phyloP scores from a whole-genome alignment of 164 flowering plant species.

The Vitis amurensis region DNA sequence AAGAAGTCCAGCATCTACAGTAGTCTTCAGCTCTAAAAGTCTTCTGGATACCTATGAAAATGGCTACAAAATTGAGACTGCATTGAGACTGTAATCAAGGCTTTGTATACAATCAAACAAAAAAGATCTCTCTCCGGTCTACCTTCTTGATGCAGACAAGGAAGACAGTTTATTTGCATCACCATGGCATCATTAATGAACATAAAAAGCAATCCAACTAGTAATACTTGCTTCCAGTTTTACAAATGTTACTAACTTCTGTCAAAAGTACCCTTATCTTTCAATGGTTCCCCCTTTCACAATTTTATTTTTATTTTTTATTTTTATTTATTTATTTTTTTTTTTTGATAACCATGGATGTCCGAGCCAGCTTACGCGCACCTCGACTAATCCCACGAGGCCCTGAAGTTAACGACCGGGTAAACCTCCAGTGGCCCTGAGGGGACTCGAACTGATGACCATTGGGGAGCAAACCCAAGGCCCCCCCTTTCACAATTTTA shows the following conservation, averaged over 20 bases:
- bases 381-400: no score
- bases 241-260: neutral
- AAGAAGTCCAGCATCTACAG: conserved; percentile 69
- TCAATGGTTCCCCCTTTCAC: neutral
- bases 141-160: neutral
- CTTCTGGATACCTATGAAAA: conserved; percentile 66
- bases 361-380: no score
- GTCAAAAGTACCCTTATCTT: neutral
- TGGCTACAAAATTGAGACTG: neutral
- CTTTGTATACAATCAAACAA: neutral
- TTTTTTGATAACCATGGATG: no score
- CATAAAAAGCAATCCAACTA: neutral
- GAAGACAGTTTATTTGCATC: no score
- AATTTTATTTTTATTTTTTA: neutral
- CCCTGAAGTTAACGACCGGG: no score
- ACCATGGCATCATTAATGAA: no score
- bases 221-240: neutral
- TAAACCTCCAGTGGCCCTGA: no score
- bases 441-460: no score
- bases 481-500: neutral
- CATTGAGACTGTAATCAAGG: neutral
- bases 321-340: no score
- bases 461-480: no score
- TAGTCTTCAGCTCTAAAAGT: conserved; percentile 66
- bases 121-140: neutral